phyloP scores from a whole-genome alignment of 1,284 basidiomycete species.

The Agaricales sp. region DNA sequence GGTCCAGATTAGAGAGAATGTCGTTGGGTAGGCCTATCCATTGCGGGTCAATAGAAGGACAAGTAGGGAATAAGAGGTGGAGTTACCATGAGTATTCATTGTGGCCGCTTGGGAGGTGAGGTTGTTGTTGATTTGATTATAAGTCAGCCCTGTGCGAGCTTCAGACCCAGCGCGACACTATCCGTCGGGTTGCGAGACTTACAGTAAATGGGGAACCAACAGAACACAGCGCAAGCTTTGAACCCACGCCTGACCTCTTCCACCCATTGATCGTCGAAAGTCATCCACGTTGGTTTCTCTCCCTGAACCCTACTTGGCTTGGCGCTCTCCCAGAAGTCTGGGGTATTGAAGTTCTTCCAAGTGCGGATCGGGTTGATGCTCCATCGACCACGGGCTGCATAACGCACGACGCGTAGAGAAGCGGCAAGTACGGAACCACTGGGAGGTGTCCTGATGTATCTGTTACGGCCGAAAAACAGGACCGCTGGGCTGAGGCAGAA shows the following conservation, averaged over 20 bases:
- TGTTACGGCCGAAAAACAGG: constrained; percentile 54
- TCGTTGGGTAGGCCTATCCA: constrained; percentile 54
- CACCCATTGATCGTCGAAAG: constrained; percentile 70
- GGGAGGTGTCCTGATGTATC: constrained; percentile 62
- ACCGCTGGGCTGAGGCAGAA: constrained; percentile 67
- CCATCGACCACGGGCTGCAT: constrained; percentile 46
- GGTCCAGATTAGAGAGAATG: constrained; percentile 72
- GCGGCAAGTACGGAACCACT: constrained; percentile 66
- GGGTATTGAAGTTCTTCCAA: constrained; percentile 37
- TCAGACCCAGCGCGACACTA: no score
- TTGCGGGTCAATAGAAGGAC: background rate
- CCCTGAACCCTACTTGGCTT: constrained; percentile 50
- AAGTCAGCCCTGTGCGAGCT: constrained; percentile 49
- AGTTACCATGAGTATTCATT: constrained; percentile 55
- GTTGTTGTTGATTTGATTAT: constrained; percentile 74
- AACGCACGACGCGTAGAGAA: constrained; percentile 36
- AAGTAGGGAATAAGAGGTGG: no score
- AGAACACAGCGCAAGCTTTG: constrained; percentile 80
- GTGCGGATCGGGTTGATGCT: constrained; percentile 42
- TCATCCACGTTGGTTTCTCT: constrained; percentile 56
- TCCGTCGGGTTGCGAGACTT: no score
- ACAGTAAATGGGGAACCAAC: constrained; percentile 71
- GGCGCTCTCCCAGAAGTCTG: constrained; percentile 72
- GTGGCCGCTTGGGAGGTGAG: constrained; percentile 68
- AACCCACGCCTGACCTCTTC: constrained; percentile 77